A percentile compares a stretch with the other conserved stretches of the same genome.
Conservation (phyloP, 306 rosid genomes). For the Chamaecrista fasciculata region DNA sequence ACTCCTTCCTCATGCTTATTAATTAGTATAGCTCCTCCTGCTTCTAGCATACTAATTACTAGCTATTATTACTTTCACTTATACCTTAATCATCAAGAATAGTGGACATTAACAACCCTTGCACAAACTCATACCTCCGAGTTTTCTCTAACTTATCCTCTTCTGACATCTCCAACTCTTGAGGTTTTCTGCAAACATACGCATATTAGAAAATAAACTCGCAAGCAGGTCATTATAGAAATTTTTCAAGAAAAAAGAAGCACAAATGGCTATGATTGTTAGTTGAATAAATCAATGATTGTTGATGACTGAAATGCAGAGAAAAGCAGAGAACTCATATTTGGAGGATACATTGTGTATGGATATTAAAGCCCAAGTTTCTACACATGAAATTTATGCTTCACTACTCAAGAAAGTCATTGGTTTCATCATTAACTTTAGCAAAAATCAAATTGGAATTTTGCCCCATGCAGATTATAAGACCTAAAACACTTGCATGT, state of each 20-base stretch:
- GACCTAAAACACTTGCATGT: not conserved
- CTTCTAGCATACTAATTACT: constrained; percentile 17
- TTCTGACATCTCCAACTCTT: constrained; percentile 39
- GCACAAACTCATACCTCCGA: constrained; percentile 67
- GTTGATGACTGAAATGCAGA: not conserved
- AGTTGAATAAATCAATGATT: not conserved
- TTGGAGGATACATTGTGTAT: too few species aligned
- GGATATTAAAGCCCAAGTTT: not conserved
- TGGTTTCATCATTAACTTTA: not conserved
- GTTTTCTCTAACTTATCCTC: constrained; percentile 71
- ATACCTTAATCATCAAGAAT: constrained; percentile 49
- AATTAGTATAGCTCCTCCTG: constrained; percentile 18
- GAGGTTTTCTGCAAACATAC: constrained; percentile 50
- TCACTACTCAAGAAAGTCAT: not conserved
- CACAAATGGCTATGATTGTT: too few species aligned
- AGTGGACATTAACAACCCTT: constrained; percentile 72
- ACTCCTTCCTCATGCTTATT: constrained; percentile 23
- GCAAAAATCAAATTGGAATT: not conserved
- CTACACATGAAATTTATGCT: not conserved
- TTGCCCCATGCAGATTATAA: not conserved
- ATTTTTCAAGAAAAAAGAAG: too few species aligned
- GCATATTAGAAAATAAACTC: constrained; percentile 27
- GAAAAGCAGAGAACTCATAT: not conserved
- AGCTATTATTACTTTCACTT: not conserved
- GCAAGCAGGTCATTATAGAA: too few species aligned